These are phyloP conservation scores for Coemansia sp. DNA, from an alignment of 192 early-diverging fungal species.

Conservation along the genomic window DNA sequence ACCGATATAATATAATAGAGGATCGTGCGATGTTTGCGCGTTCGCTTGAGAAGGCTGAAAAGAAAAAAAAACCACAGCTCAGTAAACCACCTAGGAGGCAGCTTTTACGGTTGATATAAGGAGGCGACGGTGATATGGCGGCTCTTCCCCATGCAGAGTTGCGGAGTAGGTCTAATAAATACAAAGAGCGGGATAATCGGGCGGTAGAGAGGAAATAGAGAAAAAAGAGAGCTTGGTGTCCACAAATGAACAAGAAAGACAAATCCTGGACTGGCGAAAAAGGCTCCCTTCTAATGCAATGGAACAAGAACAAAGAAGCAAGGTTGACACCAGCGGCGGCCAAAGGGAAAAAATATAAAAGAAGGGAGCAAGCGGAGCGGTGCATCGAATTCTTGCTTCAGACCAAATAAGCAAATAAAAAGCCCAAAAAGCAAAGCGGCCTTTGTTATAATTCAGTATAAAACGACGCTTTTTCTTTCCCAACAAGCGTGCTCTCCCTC, in stretches of 20 bases:
- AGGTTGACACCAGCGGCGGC: neutral
- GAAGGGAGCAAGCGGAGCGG: neutral
- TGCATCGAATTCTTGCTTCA: neutral
- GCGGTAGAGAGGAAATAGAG: conserved; percentile 2
- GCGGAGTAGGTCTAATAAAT: neutral
- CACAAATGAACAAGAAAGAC: neutral
- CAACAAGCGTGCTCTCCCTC: conserved; percentile 7
- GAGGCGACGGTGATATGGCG: neutral
- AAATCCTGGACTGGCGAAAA: neutral
- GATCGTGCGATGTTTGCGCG: too few relatives aligned
- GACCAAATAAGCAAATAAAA: neutral
- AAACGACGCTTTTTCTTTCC: neutral
- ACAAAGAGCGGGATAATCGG: neutral
- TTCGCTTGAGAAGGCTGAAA: neutral
- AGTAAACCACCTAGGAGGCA: too few relatives aligned
- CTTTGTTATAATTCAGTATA: neutral
- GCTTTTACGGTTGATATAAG: neutral
- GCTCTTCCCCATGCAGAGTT: neutral
- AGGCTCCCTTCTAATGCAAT: neutral
- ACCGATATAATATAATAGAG: too few relatives aligned
- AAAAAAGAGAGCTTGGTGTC: conserved; percentile 6
- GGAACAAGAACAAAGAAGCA: neutral
- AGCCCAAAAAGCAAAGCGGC: neutral
- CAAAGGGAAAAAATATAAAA: neutral
- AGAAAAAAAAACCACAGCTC: too few relatives aligned